These are phyloP conservation scores for Talaromyces albobiverticillius DNA, from an alignment of 2,329 filamentous ascomycete species.

Conservation along the genomic window DNA sequence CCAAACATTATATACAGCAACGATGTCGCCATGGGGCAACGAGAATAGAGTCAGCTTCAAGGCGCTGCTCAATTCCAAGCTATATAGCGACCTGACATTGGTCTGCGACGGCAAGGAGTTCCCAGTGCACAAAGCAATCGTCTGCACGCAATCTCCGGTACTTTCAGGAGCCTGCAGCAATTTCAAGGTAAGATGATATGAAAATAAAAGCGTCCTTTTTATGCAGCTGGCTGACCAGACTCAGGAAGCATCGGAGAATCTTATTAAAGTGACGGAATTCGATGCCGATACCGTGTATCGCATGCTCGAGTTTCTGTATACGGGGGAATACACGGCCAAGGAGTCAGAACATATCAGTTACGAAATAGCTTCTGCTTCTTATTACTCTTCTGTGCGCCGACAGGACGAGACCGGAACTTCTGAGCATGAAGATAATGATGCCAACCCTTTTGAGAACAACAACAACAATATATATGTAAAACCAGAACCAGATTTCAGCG, in stretches of 20 bases:
- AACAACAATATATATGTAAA: neutral
- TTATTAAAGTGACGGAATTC: constrained; percentile 14
- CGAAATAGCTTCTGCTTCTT: neutral
- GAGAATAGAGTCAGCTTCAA: neutral
- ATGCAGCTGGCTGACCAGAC: neutral
- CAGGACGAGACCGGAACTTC: no score
- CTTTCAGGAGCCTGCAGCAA: constrained; percentile 7
- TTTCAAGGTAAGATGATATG: constrained; percentile 4
- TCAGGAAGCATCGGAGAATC: constrained; percentile 12
- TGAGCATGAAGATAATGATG: no score
- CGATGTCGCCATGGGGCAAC: neutral
- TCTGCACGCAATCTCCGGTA: constrained; percentile 9
- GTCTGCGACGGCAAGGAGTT: constrained; percentile 8
- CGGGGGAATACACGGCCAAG: neutral
- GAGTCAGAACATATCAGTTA: neutral
- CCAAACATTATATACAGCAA: neutral
- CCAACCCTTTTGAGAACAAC: no score
- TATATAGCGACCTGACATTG: constrained; percentile 12
- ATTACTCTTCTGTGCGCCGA: no score
- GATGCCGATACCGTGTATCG: neutral
- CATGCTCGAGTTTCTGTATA: constrained; percentile 10
- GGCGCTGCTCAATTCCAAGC: neutral
- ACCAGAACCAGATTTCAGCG: neutral
- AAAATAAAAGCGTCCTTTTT: no score
- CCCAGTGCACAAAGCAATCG: constrained; percentile 9